Evolutionary conservation across 192 early-diverging fungal genomes (phyloP).

Genomic region (Coemansia reversa): DNA sequence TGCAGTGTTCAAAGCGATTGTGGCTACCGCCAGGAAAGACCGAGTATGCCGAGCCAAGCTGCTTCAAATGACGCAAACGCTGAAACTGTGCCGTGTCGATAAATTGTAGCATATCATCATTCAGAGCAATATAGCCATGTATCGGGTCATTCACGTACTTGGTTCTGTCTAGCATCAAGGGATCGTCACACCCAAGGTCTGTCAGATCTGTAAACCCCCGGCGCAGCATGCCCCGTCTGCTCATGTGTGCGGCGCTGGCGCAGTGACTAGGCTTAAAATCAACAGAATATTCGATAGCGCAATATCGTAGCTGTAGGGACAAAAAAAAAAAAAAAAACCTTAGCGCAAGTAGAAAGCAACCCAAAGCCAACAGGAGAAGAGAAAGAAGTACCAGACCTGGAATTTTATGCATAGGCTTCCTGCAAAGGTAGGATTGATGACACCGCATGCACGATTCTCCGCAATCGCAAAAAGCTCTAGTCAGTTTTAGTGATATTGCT

Average conservation of each 20-base stretch:
- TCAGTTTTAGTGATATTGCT: background rate
- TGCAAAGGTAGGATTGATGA: background rate
- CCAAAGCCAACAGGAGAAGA: background rate
- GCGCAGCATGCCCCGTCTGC: constrained; percentile 18
- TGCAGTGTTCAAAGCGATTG: constrained; percentile 94
- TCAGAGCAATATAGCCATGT: constrained; percentile 73
- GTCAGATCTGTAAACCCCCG: constrained; percentile 23
- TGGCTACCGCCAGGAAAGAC: constrained; percentile 94
- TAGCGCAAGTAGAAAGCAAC: background rate
- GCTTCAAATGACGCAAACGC: constrained; percentile 89
- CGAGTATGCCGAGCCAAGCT: constrained; percentile 80
- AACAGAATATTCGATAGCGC: background rate
- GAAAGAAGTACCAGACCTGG: background rate
- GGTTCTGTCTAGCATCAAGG: background rate
- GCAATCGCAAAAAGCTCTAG: background rate
- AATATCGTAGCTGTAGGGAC: background rate
- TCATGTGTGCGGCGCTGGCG: background rate
- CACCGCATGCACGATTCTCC: background rate
- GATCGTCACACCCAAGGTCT: constrained; percentile 2
- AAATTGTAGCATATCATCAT: constrained; percentile 60
- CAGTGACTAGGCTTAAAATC: background rate
- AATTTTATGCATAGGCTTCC: background rate
- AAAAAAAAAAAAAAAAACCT: background rate
- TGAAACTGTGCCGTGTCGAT: constrained; percentile 98
- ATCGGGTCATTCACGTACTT: constrained; percentile 52